Percentiles rank a stretch among this genome's conserved stretches.
phyloP scores from a whole-genome alignment of 2,329 filamentous ascomycete species.

The Pyrenochaeta sp. region DNA sequence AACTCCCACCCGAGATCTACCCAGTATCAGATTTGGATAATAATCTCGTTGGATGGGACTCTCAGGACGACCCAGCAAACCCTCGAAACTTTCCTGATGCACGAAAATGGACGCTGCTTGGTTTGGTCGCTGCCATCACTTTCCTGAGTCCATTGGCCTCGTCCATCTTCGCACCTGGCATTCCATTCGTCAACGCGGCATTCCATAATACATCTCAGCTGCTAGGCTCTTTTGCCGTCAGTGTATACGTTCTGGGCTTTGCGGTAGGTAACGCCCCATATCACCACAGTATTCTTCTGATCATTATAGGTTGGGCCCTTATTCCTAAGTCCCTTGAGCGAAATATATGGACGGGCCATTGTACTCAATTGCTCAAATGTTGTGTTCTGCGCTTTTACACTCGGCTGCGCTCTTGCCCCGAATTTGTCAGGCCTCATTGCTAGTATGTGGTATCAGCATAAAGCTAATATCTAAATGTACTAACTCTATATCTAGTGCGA shows the following conservation, averaged over 20 bases:
- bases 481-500: too few species aligned
- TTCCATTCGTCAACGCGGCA: constrained; percentile 37
- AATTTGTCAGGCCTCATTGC: constrained; percentile 43
- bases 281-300: too few species aligned
- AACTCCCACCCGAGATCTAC: constrained; percentile 36
- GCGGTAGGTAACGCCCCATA: too few species aligned
- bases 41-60: constrained; percentile 47
- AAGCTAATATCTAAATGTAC: too few species aligned
- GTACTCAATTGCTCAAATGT: constrained; percentile 51
- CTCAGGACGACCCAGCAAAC: constrained; percentile 42
- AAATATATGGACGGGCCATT: constrained; percentile 44
- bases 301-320: constrained; percentile 44
- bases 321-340: constrained; percentile 42
- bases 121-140: constrained; percentile 39
- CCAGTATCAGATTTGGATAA: constrained; percentile 43
- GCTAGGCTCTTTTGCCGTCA: constrained; percentile 41
- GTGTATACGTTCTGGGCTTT: constrained; percentile 47
- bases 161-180: constrained; percentile 46
- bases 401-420: constrained; percentile 51
- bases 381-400: constrained; percentile 60
- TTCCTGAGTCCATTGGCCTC: constrained; percentile 46
- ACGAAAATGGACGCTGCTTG: constrained; percentile 38
- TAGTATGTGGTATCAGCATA: too few species aligned
- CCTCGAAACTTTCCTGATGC: constrained; percentile 40
- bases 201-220: constrained; percentile 43